Conservation (phyloP, 331 rosid species). For the Malus hybrid region DNA sequence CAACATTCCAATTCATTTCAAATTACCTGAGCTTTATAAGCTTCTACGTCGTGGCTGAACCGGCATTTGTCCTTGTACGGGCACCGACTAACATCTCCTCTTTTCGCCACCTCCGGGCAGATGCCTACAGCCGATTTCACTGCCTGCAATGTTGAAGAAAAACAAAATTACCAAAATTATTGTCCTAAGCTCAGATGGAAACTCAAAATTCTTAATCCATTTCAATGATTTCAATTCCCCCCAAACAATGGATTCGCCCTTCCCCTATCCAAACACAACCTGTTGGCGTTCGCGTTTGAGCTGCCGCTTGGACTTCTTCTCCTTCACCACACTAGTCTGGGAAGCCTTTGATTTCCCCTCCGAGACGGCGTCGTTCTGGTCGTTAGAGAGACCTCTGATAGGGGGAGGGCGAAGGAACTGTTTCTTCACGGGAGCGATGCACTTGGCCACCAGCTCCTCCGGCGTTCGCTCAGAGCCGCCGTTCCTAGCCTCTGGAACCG, state of each 20-base stretch:
- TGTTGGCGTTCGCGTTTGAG: conserved; percentile 89
- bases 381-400: conserved; percentile 22
- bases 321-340: conserved; percentile 39
- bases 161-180: neutral
- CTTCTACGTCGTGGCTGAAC: conserved; percentile 75
- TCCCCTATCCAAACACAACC: conserved; percentile 20
- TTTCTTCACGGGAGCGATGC: conserved; percentile 72
- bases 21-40: conserved; percentile 64
- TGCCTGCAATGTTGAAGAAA: conserved; percentile 35
- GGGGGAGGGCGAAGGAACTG: conserved; percentile 67
- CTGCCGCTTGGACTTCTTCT: conserved; percentile 91
- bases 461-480: conserved; percentile 25
- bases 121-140: conserved; percentile 50
- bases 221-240: neutral
- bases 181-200: neutral
- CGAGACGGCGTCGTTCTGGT: conserved; percentile 20
- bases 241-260: neutral
- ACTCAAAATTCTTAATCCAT: neutral
- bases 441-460: conserved; percentile 63
- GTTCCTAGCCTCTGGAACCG: neutral
- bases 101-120: conserved; percentile 68
- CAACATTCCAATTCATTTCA: conserved; percentile 5
- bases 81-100: conserved; percentile 69
- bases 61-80: conserved; percentile 78
- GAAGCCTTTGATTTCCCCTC: conserved; percentile 25